These are phyloP conservation scores for Aspergillus coremiiformis DNA, from an alignment of 495 filamentous ascomycete genomes.

Conservation along the genomic window DNA sequence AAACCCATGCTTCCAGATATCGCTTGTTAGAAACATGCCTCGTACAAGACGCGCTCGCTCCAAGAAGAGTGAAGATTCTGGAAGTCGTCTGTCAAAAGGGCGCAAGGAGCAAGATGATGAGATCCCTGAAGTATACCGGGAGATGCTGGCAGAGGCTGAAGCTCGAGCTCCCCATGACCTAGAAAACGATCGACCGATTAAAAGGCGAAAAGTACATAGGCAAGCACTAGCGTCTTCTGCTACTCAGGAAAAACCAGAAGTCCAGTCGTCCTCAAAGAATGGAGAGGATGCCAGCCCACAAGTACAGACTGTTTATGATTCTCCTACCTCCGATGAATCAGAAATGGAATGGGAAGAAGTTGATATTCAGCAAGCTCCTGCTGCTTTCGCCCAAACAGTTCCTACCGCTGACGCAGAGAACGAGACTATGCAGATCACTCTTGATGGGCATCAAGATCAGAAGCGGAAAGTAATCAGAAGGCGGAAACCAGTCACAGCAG, in stretches of 20 bases:
- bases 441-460: conserved; percentile 41
- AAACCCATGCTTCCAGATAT: background rate
- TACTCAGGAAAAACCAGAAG: conserved; percentile 8
- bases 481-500: conserved; percentile 56
- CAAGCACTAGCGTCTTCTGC: conserved; percentile 12
- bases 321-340: conserved; percentile 45
- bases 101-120: conserved; percentile 13
- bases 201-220: conserved; percentile 38
- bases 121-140: conserved; percentile 52
- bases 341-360: conserved; percentile 71
- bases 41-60: background rate
- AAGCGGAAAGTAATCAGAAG: conserved; percentile 28
- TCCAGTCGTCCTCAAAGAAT: background rate
- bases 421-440: conserved; percentile 48
- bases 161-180: conserved; percentile 30
- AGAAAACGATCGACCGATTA: conserved; percentile 30
- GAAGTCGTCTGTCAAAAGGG: conserved; percentile 10
- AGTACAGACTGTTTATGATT: conserved; percentile 40
- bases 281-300: conserved; percentile 16
- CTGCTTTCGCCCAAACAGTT: conserved; percentile 21
- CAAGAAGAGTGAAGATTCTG: conserved; percentile 7
- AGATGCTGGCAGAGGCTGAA: conserved; percentile 61
- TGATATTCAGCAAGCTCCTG: conserved; percentile 38
- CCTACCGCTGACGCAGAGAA: conserved; percentile 20
- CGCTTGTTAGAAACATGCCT: background rate